phyloP scores from a whole-genome alignment of 1,284 basidiomycete species.

The Tetrapyrgos nigripes region DNA sequence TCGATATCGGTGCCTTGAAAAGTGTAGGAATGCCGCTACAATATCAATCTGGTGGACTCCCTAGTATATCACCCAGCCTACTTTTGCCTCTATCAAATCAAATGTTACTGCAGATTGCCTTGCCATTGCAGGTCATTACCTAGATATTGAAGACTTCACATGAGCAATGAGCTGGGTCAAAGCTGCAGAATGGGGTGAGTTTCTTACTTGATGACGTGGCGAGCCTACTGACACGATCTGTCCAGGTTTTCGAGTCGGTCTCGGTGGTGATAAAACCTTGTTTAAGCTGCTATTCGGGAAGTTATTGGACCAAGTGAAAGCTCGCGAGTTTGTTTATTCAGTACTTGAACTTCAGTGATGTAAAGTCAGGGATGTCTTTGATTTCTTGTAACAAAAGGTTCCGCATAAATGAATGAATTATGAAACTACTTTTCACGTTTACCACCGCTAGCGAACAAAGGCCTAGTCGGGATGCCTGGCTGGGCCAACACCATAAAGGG shows the following conservation, averaged over 20 bases:
- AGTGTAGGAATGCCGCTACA: neutral
- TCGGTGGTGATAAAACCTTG: neutral
- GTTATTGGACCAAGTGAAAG: neutral
- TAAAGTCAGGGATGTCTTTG: too few relatives aligned
- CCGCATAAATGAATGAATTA: too few relatives aligned
- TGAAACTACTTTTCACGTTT: too few relatives aligned
- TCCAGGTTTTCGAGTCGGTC: neutral
- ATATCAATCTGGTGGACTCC: neutral
- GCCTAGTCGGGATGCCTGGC: too few relatives aligned
- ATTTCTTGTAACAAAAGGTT: too few relatives aligned
- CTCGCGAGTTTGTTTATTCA: neutral
- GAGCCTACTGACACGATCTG: neutral
- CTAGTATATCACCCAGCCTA: neutral
- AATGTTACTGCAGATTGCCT: neutral
- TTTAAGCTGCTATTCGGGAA: neutral
- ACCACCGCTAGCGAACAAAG: too few relatives aligned
- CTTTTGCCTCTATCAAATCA: neutral
- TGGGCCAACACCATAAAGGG: too few relatives aligned
- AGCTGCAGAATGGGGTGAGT: slow-evolving; percentile 7
- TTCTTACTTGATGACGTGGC: neutral
- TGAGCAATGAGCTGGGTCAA: slow-evolving; percentile 5
- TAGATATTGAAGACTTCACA: neutral
- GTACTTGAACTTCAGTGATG: too few relatives aligned
- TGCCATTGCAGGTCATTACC: neutral
- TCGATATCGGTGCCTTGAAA: neutral